Evolutionary conservation across 2,329 filamentous ascomycete genomes (phyloP).

Genomic region (Botrytis medusae): DNA sequence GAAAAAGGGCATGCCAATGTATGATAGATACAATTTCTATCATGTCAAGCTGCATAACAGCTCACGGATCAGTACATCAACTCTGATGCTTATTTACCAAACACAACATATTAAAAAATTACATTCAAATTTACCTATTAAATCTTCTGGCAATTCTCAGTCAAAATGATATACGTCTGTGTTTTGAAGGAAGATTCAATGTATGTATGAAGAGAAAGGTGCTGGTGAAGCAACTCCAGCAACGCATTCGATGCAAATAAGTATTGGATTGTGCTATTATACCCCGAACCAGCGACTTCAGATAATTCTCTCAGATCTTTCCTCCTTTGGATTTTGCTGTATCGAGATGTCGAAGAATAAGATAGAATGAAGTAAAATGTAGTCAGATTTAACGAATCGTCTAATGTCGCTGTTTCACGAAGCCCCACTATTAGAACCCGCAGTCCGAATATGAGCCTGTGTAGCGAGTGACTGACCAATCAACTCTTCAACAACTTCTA

Average conservation of each 20-base stretch:
- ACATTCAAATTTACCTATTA: fast-evolving
- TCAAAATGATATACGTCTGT: background rate
- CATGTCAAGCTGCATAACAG: background rate
- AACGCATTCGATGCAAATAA: background rate
- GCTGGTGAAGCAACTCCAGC: background rate
- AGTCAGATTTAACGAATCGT: background rate
- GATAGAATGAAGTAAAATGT: background rate
- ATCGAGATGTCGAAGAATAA: background rate
- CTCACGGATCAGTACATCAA: background rate
- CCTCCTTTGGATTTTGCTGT: background rate
- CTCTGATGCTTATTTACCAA: background rate
- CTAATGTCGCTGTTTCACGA: background rate
- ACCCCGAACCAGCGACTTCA: background rate
- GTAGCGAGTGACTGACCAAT: background rate
- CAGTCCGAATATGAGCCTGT: background rate
- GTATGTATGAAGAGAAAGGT: background rate
- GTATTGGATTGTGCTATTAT: background rate
- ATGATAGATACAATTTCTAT: background rate
- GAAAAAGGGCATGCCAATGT: background rate
- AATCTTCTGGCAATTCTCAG: background rate
- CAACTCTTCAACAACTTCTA: background rate
- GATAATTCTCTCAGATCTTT: background rate
- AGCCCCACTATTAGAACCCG: background rate
- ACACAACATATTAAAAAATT: background rate
- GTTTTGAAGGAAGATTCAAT: background rate